Evolutionary conservation across 805 yeast genomes (phyloP), one percentile per base, ranked within the genome.

Genomic region (Ogataea henricii): DNA sequence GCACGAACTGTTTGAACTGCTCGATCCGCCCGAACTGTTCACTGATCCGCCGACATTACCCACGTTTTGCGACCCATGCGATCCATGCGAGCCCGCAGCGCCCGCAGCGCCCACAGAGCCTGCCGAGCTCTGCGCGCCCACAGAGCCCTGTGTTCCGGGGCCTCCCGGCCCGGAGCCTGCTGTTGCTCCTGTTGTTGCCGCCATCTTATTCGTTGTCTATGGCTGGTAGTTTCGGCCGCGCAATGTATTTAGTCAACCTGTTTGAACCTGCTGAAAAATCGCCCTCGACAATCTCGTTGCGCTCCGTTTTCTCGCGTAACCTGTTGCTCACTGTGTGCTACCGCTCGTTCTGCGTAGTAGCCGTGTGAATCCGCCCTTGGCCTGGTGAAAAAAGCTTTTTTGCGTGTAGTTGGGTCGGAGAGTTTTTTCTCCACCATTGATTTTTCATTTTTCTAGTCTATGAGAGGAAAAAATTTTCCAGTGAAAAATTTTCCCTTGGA

Each of bases 1-100:
- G 33, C 78, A 64, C 8, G 80, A 70, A 40, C 65, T 60, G 53
- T 58, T 63, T 30, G 57, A 46, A 25, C 34, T 42, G 45, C 33
- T 35, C 18, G 39, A 18, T 25, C 43, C 36, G 37, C 46, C 39
- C 10, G 49, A 36, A 41, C 44, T 23, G 40, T 29, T 14, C 25
- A 30, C 34, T 30, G 34, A 30, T 30, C 34, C 34, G 34, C 34
- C n/a, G 6, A 17, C 34, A 8, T 30, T 30, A 30, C 34, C 18
- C 17, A 30, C 34, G 6, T n/a, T n/a, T n/a, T n/a, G n/a, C n/a
- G n/a, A n/a, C n/a, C n/a, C n/a, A n/a, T n/a, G n/a, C n/a, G n/a
- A n/a, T n/a, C n/a, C n/a, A n/a, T n/a, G n/a, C n/a, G n/a, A n/a
- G n/a, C n/a, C n/a, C n/a, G n/a, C n/a, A n/a, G n/a, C n/a, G n/a